Conservation (phyloP, 345 rosid species). For the Alliaria petiolata region DNA sequence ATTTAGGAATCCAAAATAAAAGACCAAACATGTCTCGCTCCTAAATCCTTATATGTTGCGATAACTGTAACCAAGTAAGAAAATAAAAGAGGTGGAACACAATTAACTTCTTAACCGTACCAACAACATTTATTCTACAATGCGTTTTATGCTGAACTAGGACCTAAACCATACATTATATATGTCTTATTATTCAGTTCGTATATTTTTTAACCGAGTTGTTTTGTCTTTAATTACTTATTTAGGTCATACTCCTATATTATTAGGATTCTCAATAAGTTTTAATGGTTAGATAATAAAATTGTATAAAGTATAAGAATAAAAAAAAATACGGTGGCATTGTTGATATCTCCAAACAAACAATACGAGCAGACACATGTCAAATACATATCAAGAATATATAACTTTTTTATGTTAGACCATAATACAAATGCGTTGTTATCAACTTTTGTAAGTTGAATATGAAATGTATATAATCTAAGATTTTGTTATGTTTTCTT, state of each 20-base stretch:
- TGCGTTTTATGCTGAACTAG: not conserved
- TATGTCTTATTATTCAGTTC: not conserved
- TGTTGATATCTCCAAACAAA: constrained; percentile 12
- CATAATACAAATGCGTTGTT: constrained; percentile 6
- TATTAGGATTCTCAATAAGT: not conserved
- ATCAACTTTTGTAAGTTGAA: constrained; percentile 1
- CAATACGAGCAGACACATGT: not conserved
- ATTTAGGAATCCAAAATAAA: not conserved
- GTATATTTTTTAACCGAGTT: not conserved
- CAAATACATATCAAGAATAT: constrained; percentile 1
- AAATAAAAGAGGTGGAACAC: too few species aligned
- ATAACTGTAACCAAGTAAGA: not conserved
- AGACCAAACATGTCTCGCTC: not conserved
- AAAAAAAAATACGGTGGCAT: not conserved
- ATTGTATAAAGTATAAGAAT: not conserved
- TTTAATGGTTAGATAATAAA: not conserved
- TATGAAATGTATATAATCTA: not conserved
- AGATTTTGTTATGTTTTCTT: not conserved
- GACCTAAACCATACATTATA: not conserved
- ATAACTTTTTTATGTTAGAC: not conserved
- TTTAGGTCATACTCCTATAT: not conserved
- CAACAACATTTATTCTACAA: constrained; percentile 1
- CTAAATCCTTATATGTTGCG: not conserved
- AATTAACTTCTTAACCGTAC: too few species aligned
- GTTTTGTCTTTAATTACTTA: not conserved